phyloP scores from a whole-genome alignment of 148 eudicot species.

The Camellia japonica region DNA sequence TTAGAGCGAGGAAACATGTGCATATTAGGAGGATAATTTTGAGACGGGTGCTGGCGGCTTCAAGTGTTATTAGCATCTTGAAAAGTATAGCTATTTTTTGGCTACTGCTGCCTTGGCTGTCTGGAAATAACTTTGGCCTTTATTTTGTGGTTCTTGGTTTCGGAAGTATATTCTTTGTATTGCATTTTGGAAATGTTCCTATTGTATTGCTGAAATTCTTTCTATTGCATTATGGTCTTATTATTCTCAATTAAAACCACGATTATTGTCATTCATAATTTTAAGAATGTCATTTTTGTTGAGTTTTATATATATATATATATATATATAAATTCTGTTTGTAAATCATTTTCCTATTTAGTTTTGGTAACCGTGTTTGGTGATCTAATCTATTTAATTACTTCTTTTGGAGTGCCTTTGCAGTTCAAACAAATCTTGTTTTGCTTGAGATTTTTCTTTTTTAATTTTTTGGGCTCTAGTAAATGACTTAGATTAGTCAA shows the following conservation, averaged over 20 bases:
- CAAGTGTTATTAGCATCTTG: constrained; percentile 1
- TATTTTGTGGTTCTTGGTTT: neutral
- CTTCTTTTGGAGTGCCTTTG: neutral
- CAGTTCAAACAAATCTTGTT: no score
- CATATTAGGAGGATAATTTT: constrained; percentile 47
- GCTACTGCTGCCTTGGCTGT: constrained; percentile 1
- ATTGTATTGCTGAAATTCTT: neutral
- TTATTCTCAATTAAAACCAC: no score
- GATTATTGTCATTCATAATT: no score
- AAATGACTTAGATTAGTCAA: no score
- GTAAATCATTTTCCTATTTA: no score
- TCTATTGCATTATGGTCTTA: no score
- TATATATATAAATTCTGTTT: no score
- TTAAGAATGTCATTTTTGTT: no score
- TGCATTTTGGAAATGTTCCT: neutral
- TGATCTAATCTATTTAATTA: neutral
- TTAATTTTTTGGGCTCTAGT: no score
- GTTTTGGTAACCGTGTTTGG: no score
- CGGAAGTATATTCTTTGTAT: neutral
- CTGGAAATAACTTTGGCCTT: neutral
- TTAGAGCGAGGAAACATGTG: constrained; percentile 26
- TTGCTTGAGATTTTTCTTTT: no score
- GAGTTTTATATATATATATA: no score
- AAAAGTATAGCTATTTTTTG: neutral
- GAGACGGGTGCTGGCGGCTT: constrained; percentile 20